Conservation (phyloP, 2,329 filamentous ascomycete species). For the Aspergillus brunneoviolaceus region DNA sequence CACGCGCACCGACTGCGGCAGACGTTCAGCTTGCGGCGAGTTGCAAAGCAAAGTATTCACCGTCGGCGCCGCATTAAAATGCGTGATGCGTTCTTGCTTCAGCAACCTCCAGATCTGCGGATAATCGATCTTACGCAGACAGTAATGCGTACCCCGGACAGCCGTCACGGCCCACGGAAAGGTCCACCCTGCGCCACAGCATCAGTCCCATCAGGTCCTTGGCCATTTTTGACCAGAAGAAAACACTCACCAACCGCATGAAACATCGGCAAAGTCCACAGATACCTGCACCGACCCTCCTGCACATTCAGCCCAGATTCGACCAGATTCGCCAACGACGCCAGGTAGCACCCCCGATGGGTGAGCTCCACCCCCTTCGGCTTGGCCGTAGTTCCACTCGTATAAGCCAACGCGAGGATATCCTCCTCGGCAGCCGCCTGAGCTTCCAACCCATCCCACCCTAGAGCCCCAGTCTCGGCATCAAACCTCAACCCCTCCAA, state of each 20-base stretch:
- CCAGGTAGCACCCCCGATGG: conserved; percentile 83
- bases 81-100: conserved; percentile 82
- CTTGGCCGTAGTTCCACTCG: conserved; percentile 83
- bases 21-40: conserved; percentile 67
- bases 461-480: conserved; percentile 60
- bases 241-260: conserved; percentile 55
- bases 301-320: conserved; percentile 80
- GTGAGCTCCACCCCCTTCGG: conserved; percentile 95
- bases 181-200: conserved; percentile 60
- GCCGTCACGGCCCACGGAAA: conserved; percentile 93
- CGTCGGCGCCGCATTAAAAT: conserved; percentile 94
- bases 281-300: conserved; percentile 70
- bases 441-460: conserved; percentile 74
- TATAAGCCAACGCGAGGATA: conserved; percentile 86
- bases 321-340: conserved; percentile 78
- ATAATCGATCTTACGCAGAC: conserved; percentile 92
- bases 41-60: conserved; percentile 93
- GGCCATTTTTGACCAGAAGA: not conserved
- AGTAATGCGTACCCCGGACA: conserved; percentile 91
- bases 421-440: conserved; percentile 74
- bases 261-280: conserved; percentile 92
- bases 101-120: conserved; percentile 85
- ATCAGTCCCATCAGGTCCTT: not conserved
- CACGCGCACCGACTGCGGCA: conserved; percentile 73
- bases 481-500: conserved; percentile 77